phyloP scores from a whole-genome alignment of 306 rosid genomes.

The Corylus avellana region DNA sequence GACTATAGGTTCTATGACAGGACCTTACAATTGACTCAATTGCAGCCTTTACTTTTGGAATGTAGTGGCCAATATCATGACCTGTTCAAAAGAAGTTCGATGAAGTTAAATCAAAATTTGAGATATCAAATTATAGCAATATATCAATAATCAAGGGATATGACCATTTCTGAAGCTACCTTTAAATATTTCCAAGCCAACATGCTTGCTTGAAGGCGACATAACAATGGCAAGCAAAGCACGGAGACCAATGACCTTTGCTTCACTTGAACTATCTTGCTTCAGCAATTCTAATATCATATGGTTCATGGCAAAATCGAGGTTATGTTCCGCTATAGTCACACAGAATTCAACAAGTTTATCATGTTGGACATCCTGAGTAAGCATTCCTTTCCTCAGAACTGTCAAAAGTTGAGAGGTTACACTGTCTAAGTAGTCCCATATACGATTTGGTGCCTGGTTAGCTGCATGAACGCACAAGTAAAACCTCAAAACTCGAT shows the following conservation, averaged over 20 bases:
- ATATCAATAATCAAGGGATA: conserved; percentile 13
- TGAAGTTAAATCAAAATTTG: conserved; percentile 23
- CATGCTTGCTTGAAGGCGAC: conserved; percentile 82
- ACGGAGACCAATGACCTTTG: conserved; percentile 98
- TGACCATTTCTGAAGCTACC: conserved; percentile 42
- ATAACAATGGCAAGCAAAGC: conserved; percentile 93
- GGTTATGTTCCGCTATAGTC: conserved; percentile 96
- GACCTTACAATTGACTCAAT: conserved; percentile 88
- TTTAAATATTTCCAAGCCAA: conserved; percentile 86
- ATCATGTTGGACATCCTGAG: conserved; percentile 98
- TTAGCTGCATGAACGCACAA: conserved; percentile 87
- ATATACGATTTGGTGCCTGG: conserved; percentile 84
- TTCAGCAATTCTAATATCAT: conserved; percentile 92
- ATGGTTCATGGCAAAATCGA: conserved; percentile 99
- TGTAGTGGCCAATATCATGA: conserved; percentile 90
- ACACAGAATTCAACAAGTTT: conserved; percentile 97
- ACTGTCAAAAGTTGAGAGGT: conserved; percentile 88
- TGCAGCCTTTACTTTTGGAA: conserved; percentile 96
- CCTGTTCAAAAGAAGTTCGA: conserved; percentile 53
- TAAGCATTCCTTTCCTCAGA: conserved; percentile 93
- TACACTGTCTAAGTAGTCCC: conserved; percentile 97
- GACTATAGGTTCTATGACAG: conserved; percentile 81
- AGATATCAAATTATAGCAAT: conserved; percentile 15
- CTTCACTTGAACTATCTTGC: conserved; percentile 95
- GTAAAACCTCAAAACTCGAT: conserved; percentile 93